Evolutionary conservation across 2,329 filamentous ascomycete species (phyloP), one percentile per base, ranked within the genome.

Genomic region (Aspergillus sp.): DNA sequence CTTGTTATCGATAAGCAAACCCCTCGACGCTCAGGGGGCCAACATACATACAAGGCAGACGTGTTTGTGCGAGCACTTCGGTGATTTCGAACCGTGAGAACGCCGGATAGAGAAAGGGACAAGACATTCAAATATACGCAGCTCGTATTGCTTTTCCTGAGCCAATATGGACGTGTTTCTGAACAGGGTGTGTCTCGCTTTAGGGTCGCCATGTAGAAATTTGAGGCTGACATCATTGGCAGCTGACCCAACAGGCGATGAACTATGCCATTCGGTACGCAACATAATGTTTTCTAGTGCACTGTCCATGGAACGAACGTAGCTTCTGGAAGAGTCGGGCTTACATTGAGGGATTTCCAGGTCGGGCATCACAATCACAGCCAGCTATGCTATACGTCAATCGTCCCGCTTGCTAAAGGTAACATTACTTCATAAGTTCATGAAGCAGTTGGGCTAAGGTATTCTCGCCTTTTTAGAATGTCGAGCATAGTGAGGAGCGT

Each of bases 301-400:
- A 27, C 26, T 26, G 8, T 8, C 19, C 19, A 19, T 19, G 19
- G 19, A 19, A 19, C 19, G 19, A 19, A 19, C 19, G 19, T 19
- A 19, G 19, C 19, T 19, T 9, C 27, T 7, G 26, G 26, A 39
- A 4, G 19, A 38, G 32, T 46, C 19, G 19, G 5, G 12, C 48
- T 57, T 33, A 61, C 8, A 26, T 6, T 27, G 9, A 27, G 30
- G 30, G 35, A 29, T 7, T 30, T 36, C 10, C 41, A 78, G 75
- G 43, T 90, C 88, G 12, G 89, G 89, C 43, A 83, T 97, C 55
- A 82, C 86, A 42, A 78, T 95, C 54, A 95, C 90, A 2, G 88
- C 88, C 44, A 81, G 78, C 35, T 94, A 89, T 70, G 87, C 89
- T n/a, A 76, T 95, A 52, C 80, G 80, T 48, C 88, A 95, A 67